phyloP scores from a whole-genome alignment of 2,329 filamentous ascomycete species.

The Aschersonia sp. region DNA sequence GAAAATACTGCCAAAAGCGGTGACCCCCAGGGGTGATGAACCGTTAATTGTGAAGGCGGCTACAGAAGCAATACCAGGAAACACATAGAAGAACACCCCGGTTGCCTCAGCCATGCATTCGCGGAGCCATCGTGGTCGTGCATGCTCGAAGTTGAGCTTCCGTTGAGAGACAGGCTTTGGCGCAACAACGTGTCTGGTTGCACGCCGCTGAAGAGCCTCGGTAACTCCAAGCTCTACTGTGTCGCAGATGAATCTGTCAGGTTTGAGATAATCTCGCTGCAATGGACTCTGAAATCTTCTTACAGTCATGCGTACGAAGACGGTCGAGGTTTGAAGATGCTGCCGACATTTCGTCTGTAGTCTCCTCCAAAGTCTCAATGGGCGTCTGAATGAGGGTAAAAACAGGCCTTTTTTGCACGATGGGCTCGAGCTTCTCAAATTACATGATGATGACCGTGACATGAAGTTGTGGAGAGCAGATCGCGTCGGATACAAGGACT shows the following conservation, averaged over 20 bases:
- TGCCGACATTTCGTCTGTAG: neutral
- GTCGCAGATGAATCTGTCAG: neutral
- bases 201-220: slow-evolving; percentile 35
- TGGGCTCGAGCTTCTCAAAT: too few species aligned
- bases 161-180: slow-evolving; percentile 35
- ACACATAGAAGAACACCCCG: slow-evolving; percentile 42
- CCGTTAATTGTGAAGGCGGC: slow-evolving; percentile 34
- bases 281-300: neutral
- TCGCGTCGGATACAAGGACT: too few species aligned
- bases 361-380: neutral
- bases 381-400: too few species aligned
- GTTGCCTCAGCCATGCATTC: slow-evolving; percentile 41
- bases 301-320: neutral
- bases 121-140: slow-evolving; percentile 35
- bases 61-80: slow-evolving; percentile 37
- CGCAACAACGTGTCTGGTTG: slow-evolving; percentile 32
- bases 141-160: slow-evolving; percentile 38
- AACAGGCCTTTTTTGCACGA: too few species aligned
- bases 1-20: slow-evolving; percentile 31
- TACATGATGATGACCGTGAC: too few species aligned
- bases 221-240: slow-evolving; percentile 35
- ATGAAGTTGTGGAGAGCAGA: too few species aligned
- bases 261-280: neutral
- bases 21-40: slow-evolving; percentile 16
- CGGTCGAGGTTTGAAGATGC: neutral